Evolutionary conservation across 768 basidiomycete genomes (phyloP), one percentile per base, ranked within the genome.

Genomic region (Erythrobasidium yunnanense): DNA sequence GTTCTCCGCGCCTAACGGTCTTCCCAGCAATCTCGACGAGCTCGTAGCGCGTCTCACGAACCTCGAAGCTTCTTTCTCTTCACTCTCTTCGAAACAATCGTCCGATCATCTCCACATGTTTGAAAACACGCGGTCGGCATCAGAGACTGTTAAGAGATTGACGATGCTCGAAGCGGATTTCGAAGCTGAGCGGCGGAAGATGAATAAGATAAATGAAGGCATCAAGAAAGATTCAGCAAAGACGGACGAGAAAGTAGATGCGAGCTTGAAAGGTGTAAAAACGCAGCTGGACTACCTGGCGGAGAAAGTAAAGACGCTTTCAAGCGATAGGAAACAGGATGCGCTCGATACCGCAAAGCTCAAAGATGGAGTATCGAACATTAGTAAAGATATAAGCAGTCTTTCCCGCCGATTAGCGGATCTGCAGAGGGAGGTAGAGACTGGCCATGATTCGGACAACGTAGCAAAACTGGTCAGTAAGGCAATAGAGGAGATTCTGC

Each of bases 401-500:
- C 67, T 76, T 22, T 56, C 69, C 8, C 38, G 53, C 20, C 66
- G 73, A 29, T 71, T 78, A 30, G 70, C 54, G 1, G 53, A 71
- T 8, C 75, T 77, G 8, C 74, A 76, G 51, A 60, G 66, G 23
- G 74, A 72, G 18, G 69, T 77, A 13, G 66, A 57, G 35, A 65
- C 70, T 13, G 74, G 73, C 0, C 35, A 75, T 13, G 72, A 75
- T 25, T 72, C 73, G 45, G 75, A 76, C 4, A 66, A 74, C 22
- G 62, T 77, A 29, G 60, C 69, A 3, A 47, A 60, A 60, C 57
- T 73, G 30, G 74, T 71, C 33, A 69, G 73, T 17, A 66, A 70
- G 5, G 73, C 75, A 1, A 72, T 79, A 55, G 77, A 77, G 52
- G 65, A 71, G 58, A 72, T 77, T 32, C 66, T 79, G 45, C 79